Percentiles rank a stretch among this genome's conserved stretches.
These are phyloP conservation scores for Alternaria sp. DNA, from an alignment of 2,329 filamentous ascomycete species.

Conservation along the genomic window DNA sequence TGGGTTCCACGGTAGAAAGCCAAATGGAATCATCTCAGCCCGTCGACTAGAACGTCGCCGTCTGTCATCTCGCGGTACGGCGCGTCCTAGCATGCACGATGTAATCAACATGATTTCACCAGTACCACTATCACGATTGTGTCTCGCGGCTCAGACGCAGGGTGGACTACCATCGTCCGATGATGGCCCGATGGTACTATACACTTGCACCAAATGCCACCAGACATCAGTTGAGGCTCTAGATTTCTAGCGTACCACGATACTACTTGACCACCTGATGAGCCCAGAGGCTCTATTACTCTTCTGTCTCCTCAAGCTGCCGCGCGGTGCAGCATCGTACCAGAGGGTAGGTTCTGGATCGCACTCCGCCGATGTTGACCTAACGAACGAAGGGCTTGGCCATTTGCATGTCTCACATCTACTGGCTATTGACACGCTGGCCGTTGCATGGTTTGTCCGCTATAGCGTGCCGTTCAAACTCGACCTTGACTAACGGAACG, in stretches of 20 bases:
- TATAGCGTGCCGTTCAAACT: slow-evolving; percentile 1
- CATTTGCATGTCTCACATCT: neutral
- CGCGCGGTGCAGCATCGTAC: neutral
- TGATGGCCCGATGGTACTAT: neutral
- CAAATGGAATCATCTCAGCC: neutral
- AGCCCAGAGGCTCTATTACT: neutral
- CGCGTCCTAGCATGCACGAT: neutral
- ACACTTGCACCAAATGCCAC: neutral
- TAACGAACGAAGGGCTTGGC: neutral
- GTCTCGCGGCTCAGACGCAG: neutral
- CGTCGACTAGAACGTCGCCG: neutral
- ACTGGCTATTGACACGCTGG: neutral
- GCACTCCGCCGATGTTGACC: neutral
- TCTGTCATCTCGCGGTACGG: neutral
- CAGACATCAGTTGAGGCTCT: neutral
- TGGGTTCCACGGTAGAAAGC: neutral
- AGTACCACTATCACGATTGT: neutral
- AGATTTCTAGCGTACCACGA: slow-evolving; percentile 6
- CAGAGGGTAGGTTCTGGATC: neutral
- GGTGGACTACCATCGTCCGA: neutral
- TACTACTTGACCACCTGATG: neutral
- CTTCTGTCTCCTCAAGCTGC: neutral
- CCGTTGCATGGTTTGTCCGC: neutral
- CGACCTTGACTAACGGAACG: slow-evolving; percentile 7
- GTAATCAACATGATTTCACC: neutral